Evolutionary conservation across 306 rosid species (phyloP), one percentile per base, ranked within the genome.

Genomic region (Prunus fruticosa): DNA sequence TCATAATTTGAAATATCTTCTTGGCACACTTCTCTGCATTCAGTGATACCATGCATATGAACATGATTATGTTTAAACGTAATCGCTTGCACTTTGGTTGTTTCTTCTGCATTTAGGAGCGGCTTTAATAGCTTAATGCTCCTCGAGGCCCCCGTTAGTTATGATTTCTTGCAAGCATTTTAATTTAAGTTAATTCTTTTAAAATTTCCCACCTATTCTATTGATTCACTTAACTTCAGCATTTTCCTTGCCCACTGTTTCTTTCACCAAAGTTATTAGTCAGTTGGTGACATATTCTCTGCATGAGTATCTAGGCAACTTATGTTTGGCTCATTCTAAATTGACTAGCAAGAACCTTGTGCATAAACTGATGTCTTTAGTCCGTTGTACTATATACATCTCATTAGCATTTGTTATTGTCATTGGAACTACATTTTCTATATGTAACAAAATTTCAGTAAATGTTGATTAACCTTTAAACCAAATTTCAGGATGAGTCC

Each of bases 401-500:
- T 46, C n/a, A 8, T 10, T 30, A 13, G 30, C 60, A 32, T 81
- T 58, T 56, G 65, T 78, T 34, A 15, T 69, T 75, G 11, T 41
- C 60, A 20, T 58, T 56, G 22, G 70, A 46, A 61, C 68, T 82
- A 20, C 74, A 45, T 38, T 72, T 51, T 70, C 60, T 60, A 32
- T 56, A n/a, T 10, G 38, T 15, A 61, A 58, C 45, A 66, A 79
- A 56, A 34, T 75, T 3, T n/a, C 32, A 50, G 8, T 64, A 68
- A 57, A 49, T 63, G 75, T 22, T 12, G 66, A 72, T 72, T 88
- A 82, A 88, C 76, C 51, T 57, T 22, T 30, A 63, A 67, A 70
- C 53, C 34, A 15, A 72, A 63, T 81, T 87, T 76, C 93, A 94
- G 98, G 98, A 92, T 73, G 98, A 94, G 80, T 78, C 87, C 82